phyloP scores from a whole-genome alignment of 257 asterid genomes.

The Penstemon davidsonii region DNA sequence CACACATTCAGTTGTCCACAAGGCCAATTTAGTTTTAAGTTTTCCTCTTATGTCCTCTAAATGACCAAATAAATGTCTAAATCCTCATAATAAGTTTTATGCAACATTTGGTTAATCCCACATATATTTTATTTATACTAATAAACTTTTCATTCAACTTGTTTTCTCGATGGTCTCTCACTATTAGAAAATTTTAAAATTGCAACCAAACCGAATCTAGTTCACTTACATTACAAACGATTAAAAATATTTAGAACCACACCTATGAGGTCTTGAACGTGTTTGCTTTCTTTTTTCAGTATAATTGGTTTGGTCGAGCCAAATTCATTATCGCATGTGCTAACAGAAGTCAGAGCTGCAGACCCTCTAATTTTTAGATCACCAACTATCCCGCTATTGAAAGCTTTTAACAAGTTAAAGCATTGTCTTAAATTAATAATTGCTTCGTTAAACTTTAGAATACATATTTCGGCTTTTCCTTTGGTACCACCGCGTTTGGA shows the following conservation, averaged over 20 bases:
- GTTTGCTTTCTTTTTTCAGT: constrained; percentile 15
- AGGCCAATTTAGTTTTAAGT: too few relatives aligned
- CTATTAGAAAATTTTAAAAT: too few relatives aligned
- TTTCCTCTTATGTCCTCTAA: too few relatives aligned
- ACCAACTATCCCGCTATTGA: background rate
- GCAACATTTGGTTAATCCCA: too few relatives aligned
- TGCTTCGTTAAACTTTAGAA: constrained; percentile 14
- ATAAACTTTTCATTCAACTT: too few relatives aligned
- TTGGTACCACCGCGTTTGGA: constrained; percentile 2
- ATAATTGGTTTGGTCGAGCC: constrained; percentile 10
- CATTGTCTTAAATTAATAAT: background rate
- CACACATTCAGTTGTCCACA: too few relatives aligned
- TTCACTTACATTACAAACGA: too few relatives aligned
- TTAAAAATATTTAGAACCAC: constrained; percentile 23
- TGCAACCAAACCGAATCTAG: too few relatives aligned
- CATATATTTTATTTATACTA: too few relatives aligned
- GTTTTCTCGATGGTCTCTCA: too few relatives aligned
- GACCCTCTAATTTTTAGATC: constrained; percentile 14
- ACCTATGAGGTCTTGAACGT: constrained; percentile 19
- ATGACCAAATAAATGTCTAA: too few relatives aligned
- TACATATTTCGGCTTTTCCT: constrained; percentile 17
- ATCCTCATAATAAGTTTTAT: too few relatives aligned
- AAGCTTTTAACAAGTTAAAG: background rate
- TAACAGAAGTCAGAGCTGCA: constrained; percentile 21
- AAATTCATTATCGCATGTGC: constrained; percentile 32